Evolutionary conservation across 805 yeast species (phyloP).

Genomic region (Candida silvatica): DNA sequence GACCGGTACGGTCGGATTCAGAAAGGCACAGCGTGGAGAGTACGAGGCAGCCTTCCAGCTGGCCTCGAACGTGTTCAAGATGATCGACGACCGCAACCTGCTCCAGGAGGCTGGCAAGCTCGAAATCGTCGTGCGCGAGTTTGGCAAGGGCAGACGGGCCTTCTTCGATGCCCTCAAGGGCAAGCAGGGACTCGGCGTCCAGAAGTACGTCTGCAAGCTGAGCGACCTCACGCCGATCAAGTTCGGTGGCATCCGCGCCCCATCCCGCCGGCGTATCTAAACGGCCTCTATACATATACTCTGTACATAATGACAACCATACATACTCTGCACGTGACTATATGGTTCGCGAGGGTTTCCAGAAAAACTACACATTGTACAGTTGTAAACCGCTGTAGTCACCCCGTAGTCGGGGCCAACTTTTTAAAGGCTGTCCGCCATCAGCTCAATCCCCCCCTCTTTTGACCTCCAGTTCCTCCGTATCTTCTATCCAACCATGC

Average conservation of each 20-base stretch:
- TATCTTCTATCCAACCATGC: no score
- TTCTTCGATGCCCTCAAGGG: conserved; percentile 79
- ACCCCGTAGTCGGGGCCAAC: no score
- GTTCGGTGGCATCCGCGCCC: conserved; percentile 89
- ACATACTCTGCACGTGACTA: no score
- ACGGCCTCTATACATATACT: not conserved
- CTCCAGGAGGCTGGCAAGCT: conserved; percentile 38
- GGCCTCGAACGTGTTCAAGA: conserved; percentile 59
- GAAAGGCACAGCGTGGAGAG: conserved; percentile 84
- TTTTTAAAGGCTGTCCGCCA: no score
- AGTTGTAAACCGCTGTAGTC: no score
- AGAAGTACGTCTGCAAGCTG: conserved; percentile 59
- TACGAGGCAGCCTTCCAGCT: conserved; percentile 91
- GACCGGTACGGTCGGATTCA: conserved; percentile 84
- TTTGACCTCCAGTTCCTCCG: no score
- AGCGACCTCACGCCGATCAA: conserved; percentile 76
- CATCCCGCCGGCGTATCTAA: conserved; percentile 63
- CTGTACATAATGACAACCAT: not conserved
- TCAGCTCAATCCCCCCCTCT: no score
- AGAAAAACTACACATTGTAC: no score
- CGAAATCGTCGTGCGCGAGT: conserved; percentile 72
- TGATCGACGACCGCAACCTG: conserved; percentile 47
- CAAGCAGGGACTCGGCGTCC: conserved; percentile 71
- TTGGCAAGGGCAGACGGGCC: conserved; percentile 86
- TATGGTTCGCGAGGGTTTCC: no score